Conservation (phyloP, 805 yeast species). For the Wickerhamiella spandovensis region DNA sequence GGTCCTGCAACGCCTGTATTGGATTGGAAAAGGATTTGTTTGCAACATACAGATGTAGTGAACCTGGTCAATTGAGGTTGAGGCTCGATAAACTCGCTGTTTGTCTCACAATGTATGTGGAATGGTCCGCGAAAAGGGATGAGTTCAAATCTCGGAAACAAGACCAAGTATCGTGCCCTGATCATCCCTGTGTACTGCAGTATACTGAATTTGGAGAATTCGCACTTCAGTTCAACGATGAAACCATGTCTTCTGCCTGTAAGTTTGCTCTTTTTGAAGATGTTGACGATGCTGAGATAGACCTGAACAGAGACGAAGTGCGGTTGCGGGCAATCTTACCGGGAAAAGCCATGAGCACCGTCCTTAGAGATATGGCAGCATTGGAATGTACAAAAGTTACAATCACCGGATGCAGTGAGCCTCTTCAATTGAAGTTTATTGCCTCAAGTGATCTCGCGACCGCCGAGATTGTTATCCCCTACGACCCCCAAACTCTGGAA, state of each 20-base stretch:
- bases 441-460: conserved; percentile 65
- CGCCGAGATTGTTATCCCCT: conserved; percentile 54
- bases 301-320: conserved; percentile 32
- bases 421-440: conserved; percentile 38
- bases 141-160: neutral
- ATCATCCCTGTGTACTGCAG: conserved; percentile 40
- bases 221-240: conserved; percentile 12
- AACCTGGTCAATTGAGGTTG: conserved; percentile 3
- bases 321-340: conserved; percentile 39
- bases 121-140: conserved; percentile 27
- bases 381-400: conserved; percentile 37
- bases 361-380: conserved; percentile 43
- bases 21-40: conserved; percentile 12
- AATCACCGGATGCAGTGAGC: conserved; percentile 22
- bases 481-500: conserved; percentile 47
- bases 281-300: conserved; percentile 21
- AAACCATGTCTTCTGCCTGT: conserved; percentile 38
- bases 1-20: conserved; percentile 9
- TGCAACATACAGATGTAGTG: conserved; percentile 9
- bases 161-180: conserved; percentile 25
- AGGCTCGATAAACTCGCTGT: conserved; percentile 9
- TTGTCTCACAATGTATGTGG: conserved; percentile 21
- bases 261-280: conserved; percentile 37
- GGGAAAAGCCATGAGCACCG: conserved; percentile 40
- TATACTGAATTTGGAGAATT: conserved; percentile 37